Conservation (phyloP, 2,329 filamentous ascomycete species). For the Macroventuria anomochaeta region DNA sequence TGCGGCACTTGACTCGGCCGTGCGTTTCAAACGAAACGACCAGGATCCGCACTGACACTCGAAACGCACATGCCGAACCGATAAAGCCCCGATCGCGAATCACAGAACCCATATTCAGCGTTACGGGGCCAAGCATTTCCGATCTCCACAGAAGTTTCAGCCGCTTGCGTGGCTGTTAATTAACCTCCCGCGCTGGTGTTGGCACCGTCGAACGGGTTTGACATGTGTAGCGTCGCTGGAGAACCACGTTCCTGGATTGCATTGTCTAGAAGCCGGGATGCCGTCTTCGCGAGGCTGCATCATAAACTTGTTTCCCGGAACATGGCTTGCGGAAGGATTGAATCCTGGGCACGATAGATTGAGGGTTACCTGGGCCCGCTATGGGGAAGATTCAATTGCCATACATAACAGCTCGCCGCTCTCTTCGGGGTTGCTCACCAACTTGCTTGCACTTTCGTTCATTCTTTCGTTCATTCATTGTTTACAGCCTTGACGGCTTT, state of each 20-base stretch:
- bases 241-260: slow-evolving; percentile 24
- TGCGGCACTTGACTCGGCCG: slow-evolving; percentile 20
- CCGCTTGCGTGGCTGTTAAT: slow-evolving; percentile 30
- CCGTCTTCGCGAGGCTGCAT: slow-evolving; percentile 17
- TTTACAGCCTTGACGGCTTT: slow-evolving; percentile 44
- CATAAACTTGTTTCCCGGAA: slow-evolving; percentile 17
- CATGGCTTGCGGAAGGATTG: slow-evolving; percentile 14
- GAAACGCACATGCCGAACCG: slow-evolving; percentile 23
- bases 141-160: slow-evolving; percentile 15
- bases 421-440: slow-evolving; percentile 8
- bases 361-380: slow-evolving; percentile 28
- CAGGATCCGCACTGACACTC: slow-evolving; percentile 18
- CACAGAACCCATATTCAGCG: slow-evolving; percentile 3
- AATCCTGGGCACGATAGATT: slow-evolving; percentile 25
- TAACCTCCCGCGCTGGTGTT: slow-evolving; percentile 32
- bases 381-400: background rate
- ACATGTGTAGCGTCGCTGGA: slow-evolving; percentile 19
- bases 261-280: slow-evolving; percentile 19
- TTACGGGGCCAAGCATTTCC: slow-evolving; percentile 17
- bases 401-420: slow-evolving; percentile 23
- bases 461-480: slow-evolving; percentile 23
- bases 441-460: slow-evolving; percentile 21
- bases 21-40: slow-evolving; percentile 32
- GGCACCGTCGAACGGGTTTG: slow-evolving; percentile 22
- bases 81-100: slow-evolving; percentile 18